phyloP scores from a whole-genome alignment of 106 monocot genomes.

The Dendrobium catenatum region DNA sequence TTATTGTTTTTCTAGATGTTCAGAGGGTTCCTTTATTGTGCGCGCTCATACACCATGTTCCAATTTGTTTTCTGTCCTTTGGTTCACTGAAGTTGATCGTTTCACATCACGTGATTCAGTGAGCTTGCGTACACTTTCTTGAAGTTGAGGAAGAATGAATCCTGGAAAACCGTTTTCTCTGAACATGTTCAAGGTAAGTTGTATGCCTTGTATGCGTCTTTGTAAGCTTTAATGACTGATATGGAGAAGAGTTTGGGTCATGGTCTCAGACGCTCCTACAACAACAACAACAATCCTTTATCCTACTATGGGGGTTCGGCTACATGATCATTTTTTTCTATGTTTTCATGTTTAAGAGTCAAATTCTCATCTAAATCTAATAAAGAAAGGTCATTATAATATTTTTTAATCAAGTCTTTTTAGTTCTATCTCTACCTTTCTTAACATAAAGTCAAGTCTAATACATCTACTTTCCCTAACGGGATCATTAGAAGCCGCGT shows the following conservation, averaged over 20 bases:
- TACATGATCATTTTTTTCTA: too few species aligned
- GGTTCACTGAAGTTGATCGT: conserved; percentile 90
- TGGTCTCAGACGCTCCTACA: too few species aligned
- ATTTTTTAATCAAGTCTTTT: too few species aligned
- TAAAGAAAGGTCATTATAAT: too few species aligned
- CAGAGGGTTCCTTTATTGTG: conserved; percentile 91
- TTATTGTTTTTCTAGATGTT: conserved; percentile 51
- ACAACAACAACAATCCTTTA: too few species aligned
- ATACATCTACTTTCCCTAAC: too few species aligned
- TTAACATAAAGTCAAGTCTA: too few species aligned
- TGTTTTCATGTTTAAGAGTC: too few species aligned
- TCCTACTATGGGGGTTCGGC: too few species aligned
- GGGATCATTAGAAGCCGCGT: too few species aligned
- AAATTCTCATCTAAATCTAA: too few species aligned
- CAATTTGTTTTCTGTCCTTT: conserved; percentile 98
- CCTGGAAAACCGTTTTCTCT: conserved; percentile 50
- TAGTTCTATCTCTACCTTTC: too few species aligned
- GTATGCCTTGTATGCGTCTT: not conserved
- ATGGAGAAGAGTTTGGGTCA: not conserved
- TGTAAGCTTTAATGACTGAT: not conserved
- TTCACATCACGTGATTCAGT: conserved; percentile 93
- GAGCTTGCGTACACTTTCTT: conserved; percentile 91
- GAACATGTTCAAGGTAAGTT: conserved; percentile 81
- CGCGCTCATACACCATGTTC: conserved; percentile 98
- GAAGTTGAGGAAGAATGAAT: conserved; percentile 81